Evolutionary conservation across 345 rosid species (phyloP).

Genomic region (Diplotaxis tenuifolia): DNA sequence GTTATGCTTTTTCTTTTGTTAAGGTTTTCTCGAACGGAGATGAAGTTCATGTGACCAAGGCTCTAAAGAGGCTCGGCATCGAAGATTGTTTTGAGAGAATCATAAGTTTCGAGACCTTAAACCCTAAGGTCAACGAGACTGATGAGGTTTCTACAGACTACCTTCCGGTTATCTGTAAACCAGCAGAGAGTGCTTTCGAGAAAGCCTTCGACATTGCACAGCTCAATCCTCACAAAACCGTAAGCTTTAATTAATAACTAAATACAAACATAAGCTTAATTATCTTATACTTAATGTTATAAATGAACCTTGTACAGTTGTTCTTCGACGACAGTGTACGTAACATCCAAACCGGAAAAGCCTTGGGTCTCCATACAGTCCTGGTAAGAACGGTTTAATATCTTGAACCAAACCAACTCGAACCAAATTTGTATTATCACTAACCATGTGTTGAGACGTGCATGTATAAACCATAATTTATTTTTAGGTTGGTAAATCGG

Average conservation of each 20-base stretch:
- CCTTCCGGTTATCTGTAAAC: conserved; percentile 75
- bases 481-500: conserved; percentile 68
- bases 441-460: not conserved
- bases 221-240: conserved; percentile 71
- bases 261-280: not conserved
- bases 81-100: conserved; percentile 92
- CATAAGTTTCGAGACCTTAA: conserved; percentile 83
- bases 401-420: not conserved
- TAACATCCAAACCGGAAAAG: conserved; percentile 73
- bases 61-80: conserved; percentile 65
- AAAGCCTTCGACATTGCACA: conserved; percentile 62
- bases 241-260: conserved; percentile 34
- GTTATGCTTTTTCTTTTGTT: not conserved
- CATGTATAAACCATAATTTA: not conserved
- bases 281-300: not conserved
- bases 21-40: conserved; percentile 97
- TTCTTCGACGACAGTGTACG: conserved; percentile 85
- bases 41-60: conserved; percentile 62
- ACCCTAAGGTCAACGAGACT: conserved; percentile 46
- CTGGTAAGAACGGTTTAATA: conserved; percentile 47
- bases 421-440: not conserved
- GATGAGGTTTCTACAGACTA: conserved; percentile 21
- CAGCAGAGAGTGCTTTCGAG: conserved; percentile 60
- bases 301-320: conserved; percentile 45
- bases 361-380: conserved; percentile 68